Evolutionary conservation across 495 filamentous ascomycete genomes (phyloP).

Genomic region (Lasiosphaeria ovina): DNA sequence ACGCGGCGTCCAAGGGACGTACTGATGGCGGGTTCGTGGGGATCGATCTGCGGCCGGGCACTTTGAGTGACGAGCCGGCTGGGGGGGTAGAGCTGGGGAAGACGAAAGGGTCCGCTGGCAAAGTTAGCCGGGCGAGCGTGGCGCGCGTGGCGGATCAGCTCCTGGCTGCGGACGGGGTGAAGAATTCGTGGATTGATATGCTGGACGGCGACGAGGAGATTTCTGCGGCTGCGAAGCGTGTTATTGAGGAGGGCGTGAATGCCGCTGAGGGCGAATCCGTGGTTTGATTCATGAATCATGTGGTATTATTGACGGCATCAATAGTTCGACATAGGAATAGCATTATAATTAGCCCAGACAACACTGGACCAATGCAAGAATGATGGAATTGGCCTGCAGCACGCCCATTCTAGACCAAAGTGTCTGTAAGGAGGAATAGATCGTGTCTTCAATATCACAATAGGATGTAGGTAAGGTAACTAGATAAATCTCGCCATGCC

Average conservation of each 20-base stretch:
- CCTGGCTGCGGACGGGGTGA: slow-evolving; percentile 54
- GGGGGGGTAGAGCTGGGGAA: slow-evolving; percentile 65
- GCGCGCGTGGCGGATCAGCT: slow-evolving; percentile 65
- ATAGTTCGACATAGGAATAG: too few relatives aligned
- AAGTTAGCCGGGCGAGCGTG: slow-evolving; percentile 64
- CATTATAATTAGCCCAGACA: not conserved
- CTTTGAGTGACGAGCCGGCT: slow-evolving; percentile 58
- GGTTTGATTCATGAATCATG: not conserved
- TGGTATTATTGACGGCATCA: too few relatives aligned
- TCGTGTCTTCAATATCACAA: too few relatives aligned
- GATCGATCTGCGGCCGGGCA: slow-evolving; percentile 68
- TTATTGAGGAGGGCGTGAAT: slow-evolving; percentile 61
- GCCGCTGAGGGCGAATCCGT: slow-evolving; percentile 58
- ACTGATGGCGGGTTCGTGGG: slow-evolving; percentile 49
- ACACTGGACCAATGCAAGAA: not conserved
- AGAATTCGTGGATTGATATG: slow-evolving; percentile 47
- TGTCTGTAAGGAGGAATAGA: too few relatives aligned
- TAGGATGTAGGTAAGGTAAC: too few relatives aligned
- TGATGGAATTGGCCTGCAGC: too few relatives aligned
- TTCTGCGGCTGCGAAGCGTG: slow-evolving; percentile 62
- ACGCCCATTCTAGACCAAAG: too few relatives aligned
- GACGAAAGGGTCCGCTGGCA: slow-evolving; percentile 49
- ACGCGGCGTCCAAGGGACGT: slow-evolving; percentile 47
- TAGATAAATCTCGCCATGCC: too few relatives aligned
- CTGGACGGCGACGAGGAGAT: slow-evolving; percentile 55